Evolutionary conservation across 768 basidiomycete species (phyloP), one percentile per base, ranked within the genome.

Genomic region (Mycena vitilis): DNA sequence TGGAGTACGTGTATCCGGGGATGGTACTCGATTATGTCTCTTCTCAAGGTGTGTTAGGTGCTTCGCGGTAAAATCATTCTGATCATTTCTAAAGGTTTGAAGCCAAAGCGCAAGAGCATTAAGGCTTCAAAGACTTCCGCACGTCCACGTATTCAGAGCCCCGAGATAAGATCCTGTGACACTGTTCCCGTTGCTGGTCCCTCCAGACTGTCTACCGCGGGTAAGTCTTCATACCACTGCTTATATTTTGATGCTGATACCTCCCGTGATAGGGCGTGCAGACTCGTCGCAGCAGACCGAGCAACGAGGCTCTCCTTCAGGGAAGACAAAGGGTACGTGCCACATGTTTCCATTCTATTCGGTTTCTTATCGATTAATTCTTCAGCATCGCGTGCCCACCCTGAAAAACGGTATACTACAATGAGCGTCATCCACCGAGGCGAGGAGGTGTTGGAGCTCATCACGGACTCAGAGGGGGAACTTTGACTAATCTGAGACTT

Each of bases 1-100:
- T 66, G 30, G 65, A 60, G 59, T 45, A 66, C 34, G 52, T 66
- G n/a, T 60, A 44, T 45, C 58, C 65, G 2, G 22, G 1, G 5
- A 34, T 66, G 5, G 65, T 66, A 1, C 58, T 66, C n/a, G 59
- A 55, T 48, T 66, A 60, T 48, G 15, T 60, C 34, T 54, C 25
- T 30, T 34, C 44, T 5, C 42, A 51, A 40, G 16, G 60, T 60
- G 18, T 8, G 25, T 23, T 34, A 40, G 20, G 37, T 22, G 13
- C 12, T 30, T n/a, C 5, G 6, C 12, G 30, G 9, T 15, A 25
- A 25, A 15, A 2, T 53, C 34, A 36, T 36, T 16, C 20, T 53
- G 18, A 53, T 9, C 15, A 7, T 51, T 55, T 34, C 2, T 30
- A 16, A 52, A 25, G 3, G 25, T 30, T 30, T 30, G 30, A 30